These are phyloP conservation scores for Aquilaria agallochum DNA, from an alignment of 441 rosid species.

Conservation along the genomic window DNA sequence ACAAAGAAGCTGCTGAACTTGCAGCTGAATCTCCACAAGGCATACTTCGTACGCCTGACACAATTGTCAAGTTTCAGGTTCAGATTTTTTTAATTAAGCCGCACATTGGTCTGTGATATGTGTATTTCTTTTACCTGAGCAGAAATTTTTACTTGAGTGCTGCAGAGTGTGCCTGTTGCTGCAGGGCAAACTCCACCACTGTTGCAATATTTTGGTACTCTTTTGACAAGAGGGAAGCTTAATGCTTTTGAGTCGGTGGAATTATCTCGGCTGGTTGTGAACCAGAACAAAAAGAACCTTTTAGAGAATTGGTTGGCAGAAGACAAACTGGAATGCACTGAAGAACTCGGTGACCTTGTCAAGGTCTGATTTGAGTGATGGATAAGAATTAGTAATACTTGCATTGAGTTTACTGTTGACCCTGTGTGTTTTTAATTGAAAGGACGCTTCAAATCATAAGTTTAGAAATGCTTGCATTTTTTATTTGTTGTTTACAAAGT, in stretches of 20 bases:
- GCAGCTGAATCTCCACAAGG: constrained; percentile 99
- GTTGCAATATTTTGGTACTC: constrained; percentile 98
- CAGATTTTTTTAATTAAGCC: constrained; percentile 12
- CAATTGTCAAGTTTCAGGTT: constrained; percentile 99
- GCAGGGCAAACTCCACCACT: constrained; percentile 99
- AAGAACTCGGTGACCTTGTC: constrained; percentile 99
- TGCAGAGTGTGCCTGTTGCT: constrained; percentile 99
- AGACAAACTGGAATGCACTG: constrained; percentile 98
- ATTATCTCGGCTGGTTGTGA: constrained; percentile 96
- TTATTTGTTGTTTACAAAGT: no score
- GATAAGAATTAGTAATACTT: no score
- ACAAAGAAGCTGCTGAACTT: constrained; percentile 99
- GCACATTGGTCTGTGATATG: not conserved
- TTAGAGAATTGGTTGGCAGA: constrained; percentile 99
- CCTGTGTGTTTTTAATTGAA: no score
- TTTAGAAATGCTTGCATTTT: no score
- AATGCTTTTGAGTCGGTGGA: constrained; percentile 98
- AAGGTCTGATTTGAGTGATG: constrained; percentile 49
- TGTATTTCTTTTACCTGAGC: constrained; percentile 4
- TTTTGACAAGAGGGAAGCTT: constrained; percentile 94
- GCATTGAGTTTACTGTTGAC: no score
- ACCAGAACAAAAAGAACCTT: constrained; percentile 98
- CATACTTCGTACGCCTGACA: constrained; percentile 97
- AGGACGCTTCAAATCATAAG: no score
- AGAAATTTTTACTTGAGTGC: constrained; percentile 11